These are phyloP conservation scores for Rhypophila decipiens DNA, from an alignment of 495 filamentous ascomycete species.

Conservation along the genomic window DNA sequence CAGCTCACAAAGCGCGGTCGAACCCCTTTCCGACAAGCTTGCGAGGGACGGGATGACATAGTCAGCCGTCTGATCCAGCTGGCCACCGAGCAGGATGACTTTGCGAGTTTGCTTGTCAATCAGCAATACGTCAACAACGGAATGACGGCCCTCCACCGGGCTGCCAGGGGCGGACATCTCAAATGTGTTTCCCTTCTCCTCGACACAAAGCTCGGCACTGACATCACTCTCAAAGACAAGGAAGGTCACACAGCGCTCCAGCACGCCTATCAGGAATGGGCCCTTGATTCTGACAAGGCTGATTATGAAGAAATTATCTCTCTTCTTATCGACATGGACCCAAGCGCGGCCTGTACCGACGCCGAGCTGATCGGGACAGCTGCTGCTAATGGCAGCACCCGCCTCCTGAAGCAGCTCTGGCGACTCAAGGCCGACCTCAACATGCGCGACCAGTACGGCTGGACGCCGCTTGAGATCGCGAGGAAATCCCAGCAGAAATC, in stretches of 20 bases:
- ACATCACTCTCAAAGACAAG: slow-evolving; percentile 6
- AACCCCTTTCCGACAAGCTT: slow-evolving; percentile 19
- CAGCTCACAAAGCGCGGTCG: slow-evolving; percentile 4
- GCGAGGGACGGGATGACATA: slow-evolving; percentile 13
- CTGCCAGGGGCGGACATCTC: slow-evolving; percentile 16
- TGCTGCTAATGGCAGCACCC: slow-evolving; percentile 15
- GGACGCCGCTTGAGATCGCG: slow-evolving; percentile 20
- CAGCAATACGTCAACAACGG: slow-evolving; percentile 13
- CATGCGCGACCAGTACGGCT: slow-evolving; percentile 18
- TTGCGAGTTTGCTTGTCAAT: slow-evolving; percentile 9
- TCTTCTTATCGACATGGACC: slow-evolving; percentile 9
- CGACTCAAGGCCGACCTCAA: slow-evolving; percentile 9
- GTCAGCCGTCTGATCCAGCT: slow-evolving; percentile 8
- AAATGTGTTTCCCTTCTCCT: slow-evolving; percentile 13
- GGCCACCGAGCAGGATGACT: slow-evolving; percentile 1
- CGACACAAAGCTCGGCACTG: slow-evolving; percentile 3
- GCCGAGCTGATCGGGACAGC: slow-evolving; percentile 13
- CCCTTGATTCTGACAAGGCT: slow-evolving; percentile 2
- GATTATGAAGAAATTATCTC: slow-evolving; percentile 14
- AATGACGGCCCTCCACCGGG: slow-evolving; percentile 24
- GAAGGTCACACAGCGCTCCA: slow-evolving; percentile 8
- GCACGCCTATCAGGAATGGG: slow-evolving; percentile 20
- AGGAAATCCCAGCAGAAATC: slow-evolving; percentile 3
- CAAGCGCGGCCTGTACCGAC: slow-evolving; percentile 7
- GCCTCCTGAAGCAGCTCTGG: slow-evolving; percentile 12